Base-by-base conservation (phyloP, 2,329 filamentous ascomycete species). In the Aureobasidium subglaciale region DNA sequence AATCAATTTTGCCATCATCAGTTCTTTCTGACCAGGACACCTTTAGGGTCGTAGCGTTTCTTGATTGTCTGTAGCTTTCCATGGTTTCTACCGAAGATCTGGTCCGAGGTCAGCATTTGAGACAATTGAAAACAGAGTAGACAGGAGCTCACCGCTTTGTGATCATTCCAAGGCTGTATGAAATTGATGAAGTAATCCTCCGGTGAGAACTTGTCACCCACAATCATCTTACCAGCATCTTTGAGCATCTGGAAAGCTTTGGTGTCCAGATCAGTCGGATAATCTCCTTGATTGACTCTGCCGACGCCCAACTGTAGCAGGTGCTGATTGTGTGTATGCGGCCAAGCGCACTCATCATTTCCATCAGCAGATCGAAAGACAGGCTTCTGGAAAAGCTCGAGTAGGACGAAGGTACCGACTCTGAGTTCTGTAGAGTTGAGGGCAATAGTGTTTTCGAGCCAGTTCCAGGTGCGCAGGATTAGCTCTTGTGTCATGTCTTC, bases 381-480 rank as follows among this genome's bases (percentile, higher is more conserved):
- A 3, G 30, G 35, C 20, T 43, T 43, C 9, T 55, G 50, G 27
- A 55, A 34, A 0, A 42, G 9, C 11, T 43, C 50, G 50, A 43
- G 25, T 2, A 55, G 25, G 18, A 55, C 38, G 20, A 43, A 35
- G 11, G 50, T 55, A 38, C 50, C 50, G 7, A 13, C n/a, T 37
- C 22, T 20, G 13, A 55, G 38, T 43, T 43, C 43, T 5, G 34
- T 29, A 6, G 50, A 18, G 1, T 43, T 27, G 1, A 34, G 27
- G 29, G 27, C 27, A 27, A 55, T 43, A 4, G 30, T 34, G 10
- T 7, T 18, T 10, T 55, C 50, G 2, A 42, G 35, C 50, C 50
- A 55, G 4, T 55, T 27, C 50, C 50, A 55, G n/a, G 50, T 29
- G 20, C 50, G 38, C 3, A 55, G 40, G 18, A 55, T 55, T 3